phyloP scores from a whole-genome alignment of 495 filamentous ascomycete species.

The Tuber calosporum region DNA sequence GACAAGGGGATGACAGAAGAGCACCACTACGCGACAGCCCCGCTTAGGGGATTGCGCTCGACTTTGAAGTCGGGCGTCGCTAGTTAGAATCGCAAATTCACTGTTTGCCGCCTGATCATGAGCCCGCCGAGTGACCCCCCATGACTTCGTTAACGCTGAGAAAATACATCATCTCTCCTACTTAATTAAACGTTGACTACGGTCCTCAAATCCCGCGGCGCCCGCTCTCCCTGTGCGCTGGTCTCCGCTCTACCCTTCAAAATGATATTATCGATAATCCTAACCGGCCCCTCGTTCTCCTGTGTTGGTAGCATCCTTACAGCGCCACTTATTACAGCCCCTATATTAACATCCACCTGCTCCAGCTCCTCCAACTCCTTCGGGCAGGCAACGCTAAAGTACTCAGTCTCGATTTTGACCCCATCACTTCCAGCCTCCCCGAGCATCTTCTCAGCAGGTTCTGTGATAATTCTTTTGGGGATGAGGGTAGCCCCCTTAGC shows the following conservation, averaged over 20 bases:
- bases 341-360: constrained; percentile 56
- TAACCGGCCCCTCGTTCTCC: constrained; percentile 67
- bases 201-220: background rate
- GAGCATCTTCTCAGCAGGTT: constrained; percentile 24
- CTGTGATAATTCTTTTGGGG: background rate
- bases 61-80: background rate
- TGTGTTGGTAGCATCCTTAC: constrained; percentile 82
- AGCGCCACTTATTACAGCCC: constrained; percentile 80
- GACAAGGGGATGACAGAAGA: background rate
- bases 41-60: background rate
- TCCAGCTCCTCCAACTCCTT: constrained; percentile 69
- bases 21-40: background rate
- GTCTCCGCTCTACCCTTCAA: constrained; percentile 47
- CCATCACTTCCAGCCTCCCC: constrained; percentile 42
- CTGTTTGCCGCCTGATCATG: background rate
- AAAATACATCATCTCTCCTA: background rate
- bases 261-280: constrained; percentile 92
- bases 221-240: background rate
- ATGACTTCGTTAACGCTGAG: background rate
- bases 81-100: background rate
- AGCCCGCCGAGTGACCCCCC: background rate
- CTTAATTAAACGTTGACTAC: background rate
- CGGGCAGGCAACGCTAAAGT: constrained; percentile 79
- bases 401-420: constrained; percentile 75
- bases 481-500: constrained; percentile 18